Percentiles rank a stretch among this genome's conserved stretches.
Conservation (phyloP, 202 grass and related monocot species). For the Schoenoplectus tabernaemontani region DNA sequence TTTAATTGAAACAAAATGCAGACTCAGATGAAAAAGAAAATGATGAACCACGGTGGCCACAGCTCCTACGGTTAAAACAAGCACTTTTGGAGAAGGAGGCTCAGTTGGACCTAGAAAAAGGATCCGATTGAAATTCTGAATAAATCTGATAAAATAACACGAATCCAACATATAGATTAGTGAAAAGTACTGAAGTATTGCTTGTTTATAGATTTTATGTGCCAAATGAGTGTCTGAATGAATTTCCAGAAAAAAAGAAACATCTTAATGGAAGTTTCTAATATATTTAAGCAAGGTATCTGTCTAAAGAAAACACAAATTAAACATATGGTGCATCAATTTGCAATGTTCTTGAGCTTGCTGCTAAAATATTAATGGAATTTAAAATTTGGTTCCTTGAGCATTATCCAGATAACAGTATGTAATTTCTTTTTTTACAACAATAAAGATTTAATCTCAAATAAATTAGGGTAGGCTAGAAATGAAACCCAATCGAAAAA, state of each 20-base stretch:
- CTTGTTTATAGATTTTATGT: background rate
- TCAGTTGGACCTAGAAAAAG: conserved; percentile 10
- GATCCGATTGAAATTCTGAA: conserved; percentile 19
- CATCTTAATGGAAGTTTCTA: background rate
- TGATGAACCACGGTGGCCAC: conserved; percentile 46
- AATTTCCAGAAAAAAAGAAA: background rate
- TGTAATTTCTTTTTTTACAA: background rate
- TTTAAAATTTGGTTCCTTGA: too few relatives aligned
- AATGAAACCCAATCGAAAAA: too few relatives aligned
- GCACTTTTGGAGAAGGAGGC: conserved; percentile 11
- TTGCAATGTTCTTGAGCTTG: background rate
- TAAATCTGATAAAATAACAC: background rate
- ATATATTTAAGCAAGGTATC: background rate
- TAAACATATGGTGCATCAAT: background rate
- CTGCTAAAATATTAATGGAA: too few relatives aligned
- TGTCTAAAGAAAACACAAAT: background rate
- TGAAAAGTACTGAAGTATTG: background rate
- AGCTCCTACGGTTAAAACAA: conserved; percentile 66
- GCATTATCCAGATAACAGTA: background rate
- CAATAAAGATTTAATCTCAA: too few relatives aligned
- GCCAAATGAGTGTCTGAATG: background rate
- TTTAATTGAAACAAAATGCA: conserved; percentile 27
- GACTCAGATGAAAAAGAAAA: conserved; percentile 13
- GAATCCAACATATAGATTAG: background rate
- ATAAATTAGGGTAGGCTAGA: too few relatives aligned